Base-by-base conservation (phyloP, 1,284 basidiomycete genomes). In the Papiliotrema flavescens region DNA sequence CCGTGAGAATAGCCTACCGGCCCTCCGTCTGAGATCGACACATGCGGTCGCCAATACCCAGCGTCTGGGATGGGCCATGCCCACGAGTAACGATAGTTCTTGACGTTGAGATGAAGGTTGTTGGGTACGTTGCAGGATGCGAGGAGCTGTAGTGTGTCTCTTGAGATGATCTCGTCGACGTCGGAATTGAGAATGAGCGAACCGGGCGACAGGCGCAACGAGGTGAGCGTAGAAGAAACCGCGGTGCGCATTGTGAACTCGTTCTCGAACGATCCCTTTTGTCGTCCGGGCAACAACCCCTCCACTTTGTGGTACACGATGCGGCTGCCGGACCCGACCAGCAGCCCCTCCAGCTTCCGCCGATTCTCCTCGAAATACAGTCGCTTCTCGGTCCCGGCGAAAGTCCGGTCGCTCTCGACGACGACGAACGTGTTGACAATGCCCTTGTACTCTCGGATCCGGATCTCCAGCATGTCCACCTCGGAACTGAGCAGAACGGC, bases 391-490 rank as follows among this genome's bases (percentile, higher is more conserved):
- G 82, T 59, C 1, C 84, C 85, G 1, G 84, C 83, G 66, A 85
- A 85, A 6, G 84, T 85, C 35, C 78, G 62, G 65, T 84, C 83
- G 50, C 82, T 81, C 55, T 88, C 86, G 54, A 87, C 75, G 60
- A 89, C 81, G 66, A 87, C 79, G 70, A 87, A 86, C 17, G 78
- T 76, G 67, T 84, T 81, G 17, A 88, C 85, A 49, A 83, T 78
- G 3, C 78, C 70, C 54, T 81, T 80, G 54, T 86, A 80, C 72
- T 88, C 86, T 70, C 83, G 77, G 71, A 87, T 74, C 5, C 86
- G 79, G 52, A 87, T 81, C 68, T 88, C 85, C 47, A 88, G 73
- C 53, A 88, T 73, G 67, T 88, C 86, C 32, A 88, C 74, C 71
- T 88, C 86, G 55, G 81, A 84, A 70, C 80, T 82, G 73, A 84